Evolutionary conservation across 129 eudicot genomes (phyloP).

Genomic region (Helianthus annuus): HanXRQr2.0-SUNRISE NC_035448.2:11306409-11306908

Average conservation of each 20-base stretch:
- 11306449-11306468: no score
- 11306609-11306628: conserved; percentile 8
- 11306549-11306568: no score
- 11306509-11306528: no score
- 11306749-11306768: conserved; percentile 8
- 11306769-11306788: conserved; percentile 11
- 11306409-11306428: no score
- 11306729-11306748: neutral
- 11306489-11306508: no score
- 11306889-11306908: neutral
- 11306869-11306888: neutral
- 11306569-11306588: neutral
- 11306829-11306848: neutral
- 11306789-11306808: neutral
- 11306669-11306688: neutral
- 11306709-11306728: neutral
- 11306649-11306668: neutral
- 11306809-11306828: neutral
- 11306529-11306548: no score
- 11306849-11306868: neutral
- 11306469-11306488: no score
- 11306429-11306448: no score
- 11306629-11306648: conserved; percentile 9
- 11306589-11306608: conserved; percentile 1
- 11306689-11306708: conserved; percentile 12